Evolutionary conservation across 306 rosid species (phyloP), one percentile per base, ranked within the genome.

Genomic region (Coriaria nepalensis): DNA sequence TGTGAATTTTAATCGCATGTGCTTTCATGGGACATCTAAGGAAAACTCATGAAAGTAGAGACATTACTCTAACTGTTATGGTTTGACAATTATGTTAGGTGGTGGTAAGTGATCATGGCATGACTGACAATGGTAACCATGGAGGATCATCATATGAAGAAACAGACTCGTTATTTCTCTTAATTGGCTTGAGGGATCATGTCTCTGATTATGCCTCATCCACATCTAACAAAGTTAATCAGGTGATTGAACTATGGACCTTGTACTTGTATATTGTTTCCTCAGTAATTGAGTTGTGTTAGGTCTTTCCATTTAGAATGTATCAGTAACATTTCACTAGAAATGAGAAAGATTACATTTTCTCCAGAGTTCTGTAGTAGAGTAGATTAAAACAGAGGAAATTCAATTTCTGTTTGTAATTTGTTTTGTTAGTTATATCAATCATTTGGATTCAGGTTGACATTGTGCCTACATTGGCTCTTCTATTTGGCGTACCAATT

Each of bases 111-210:
- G 96, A 88, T 79, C 96, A 88, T 70, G 96, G 96, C 67, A 88
- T 88, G 96, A 81, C 90, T 38, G 86, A 76, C 46, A 83, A 58
- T 63, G 96, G 96, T 67, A 88, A 88, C 62, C 95, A 83, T 36
- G 95, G 95, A 37, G 96, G 96, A 60, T 88, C 95, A 9, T 81
- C 96, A 7, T 72, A 73, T 44, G 93, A 88, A 73, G 96, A 88
- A 74, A 72, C 82, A 2, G 95, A 88, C 57, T 81, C 96, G 35
- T 67, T 88, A 8, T 88, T 80, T 62, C 65, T 88, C 6, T 81
- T 88, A 57, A 61, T 84, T 72, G 86, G 90, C 51, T 72, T 66
- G 42, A 61, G 67, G 65, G 61, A 66, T 50, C 63, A 56, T 49
- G 71, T 65, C 64, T 58, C 64, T 61, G 70, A 47, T 55, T 50